Evolutionary conservation across 257 asterid genomes (phyloP).

Genomic region (Datura wrightii): DNA sequence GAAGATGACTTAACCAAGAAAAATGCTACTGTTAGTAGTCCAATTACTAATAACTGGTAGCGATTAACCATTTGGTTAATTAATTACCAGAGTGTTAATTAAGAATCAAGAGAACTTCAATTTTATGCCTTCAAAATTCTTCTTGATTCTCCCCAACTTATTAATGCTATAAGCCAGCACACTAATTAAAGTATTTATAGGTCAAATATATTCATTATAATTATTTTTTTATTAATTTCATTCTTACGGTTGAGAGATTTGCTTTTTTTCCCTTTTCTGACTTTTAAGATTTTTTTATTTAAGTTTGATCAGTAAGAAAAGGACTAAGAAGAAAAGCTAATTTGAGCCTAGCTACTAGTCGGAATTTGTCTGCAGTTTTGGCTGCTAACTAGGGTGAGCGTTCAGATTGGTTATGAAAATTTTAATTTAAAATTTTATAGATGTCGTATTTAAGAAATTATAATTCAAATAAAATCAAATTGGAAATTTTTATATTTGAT

Average conservation of each 20-base stretch:
- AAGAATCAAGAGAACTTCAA: background rate
- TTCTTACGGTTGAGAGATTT: no score
- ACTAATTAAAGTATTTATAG: background rate
- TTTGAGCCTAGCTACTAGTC: background rate
- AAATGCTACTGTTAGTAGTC: conserved; percentile 27
- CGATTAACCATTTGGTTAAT: conserved; percentile 48
- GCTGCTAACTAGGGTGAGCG: background rate
- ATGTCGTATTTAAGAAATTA: no score
- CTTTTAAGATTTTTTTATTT: no score
- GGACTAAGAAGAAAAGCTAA: no score
- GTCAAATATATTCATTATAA: background rate
- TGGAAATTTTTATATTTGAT: no score
- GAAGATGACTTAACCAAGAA: conserved; percentile 42
- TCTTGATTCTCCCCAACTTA: background rate
- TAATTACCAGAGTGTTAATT: background rate
- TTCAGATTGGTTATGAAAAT: no score
- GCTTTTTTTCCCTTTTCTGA: no score
- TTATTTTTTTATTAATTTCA: background rate
- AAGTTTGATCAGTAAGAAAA: no score
- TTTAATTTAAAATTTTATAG: no score
- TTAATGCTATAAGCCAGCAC: background rate
- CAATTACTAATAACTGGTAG: conserved; percentile 35
- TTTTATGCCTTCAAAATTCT: background rate
- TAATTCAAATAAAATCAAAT: no score
- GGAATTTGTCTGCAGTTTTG: conserved; percentile 25